Conservation (phyloP, 768 basidiomycete genomes). For the Russula virescens region DNA sequence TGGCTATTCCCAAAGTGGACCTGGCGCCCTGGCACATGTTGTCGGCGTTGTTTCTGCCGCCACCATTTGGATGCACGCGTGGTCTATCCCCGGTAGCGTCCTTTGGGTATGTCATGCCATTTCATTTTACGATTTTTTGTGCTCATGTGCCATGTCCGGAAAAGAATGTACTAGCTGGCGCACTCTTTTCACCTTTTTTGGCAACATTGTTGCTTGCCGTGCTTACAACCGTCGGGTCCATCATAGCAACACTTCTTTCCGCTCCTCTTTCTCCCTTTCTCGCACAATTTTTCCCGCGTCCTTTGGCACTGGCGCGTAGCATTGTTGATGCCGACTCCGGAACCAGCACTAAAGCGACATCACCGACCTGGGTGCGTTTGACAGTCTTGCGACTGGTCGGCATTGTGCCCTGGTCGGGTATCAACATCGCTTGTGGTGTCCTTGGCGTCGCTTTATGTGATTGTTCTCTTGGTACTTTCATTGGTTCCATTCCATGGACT, state of each 20-base stretch:
- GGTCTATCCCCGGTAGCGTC: slow-evolving; percentile 94
- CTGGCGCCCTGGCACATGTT: slow-evolving; percentile 64
- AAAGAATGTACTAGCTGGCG: slow-evolving; percentile 87
- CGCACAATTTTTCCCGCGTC: slow-evolving; percentile 73
- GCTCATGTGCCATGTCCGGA: background rate
- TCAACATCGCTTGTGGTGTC: slow-evolving; percentile 94
- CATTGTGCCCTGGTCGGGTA: slow-evolving; percentile 93
- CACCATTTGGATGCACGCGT: slow-evolving; percentile 94
- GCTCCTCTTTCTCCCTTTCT: slow-evolving; percentile 82
- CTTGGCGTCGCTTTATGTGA: slow-evolving; percentile 72
- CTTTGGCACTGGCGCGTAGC: slow-evolving; percentile 75
- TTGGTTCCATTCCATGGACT: slow-evolving; percentile 83
- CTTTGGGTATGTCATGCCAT: slow-evolving; percentile 58
- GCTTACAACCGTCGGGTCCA: slow-evolving; percentile 83
- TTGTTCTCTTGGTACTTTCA: slow-evolving; percentile 76
- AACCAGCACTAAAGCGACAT: slow-evolving; percentile 33
- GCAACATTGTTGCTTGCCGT: slow-evolving; percentile 78
- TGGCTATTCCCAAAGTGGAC: slow-evolving; percentile 69
- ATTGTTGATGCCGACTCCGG: slow-evolving; percentile 69
- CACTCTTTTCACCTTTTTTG: slow-evolving; percentile 73
- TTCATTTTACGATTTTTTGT: slow-evolving; percentile 5
- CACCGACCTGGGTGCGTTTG: slow-evolving; percentile 70
- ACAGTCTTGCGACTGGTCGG: slow-evolving; percentile 87
- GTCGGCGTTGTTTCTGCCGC: slow-evolving; percentile 76
- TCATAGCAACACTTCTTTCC: slow-evolving; percentile 73